These are phyloP conservation scores for Diplodia seriata DNA, from an alignment of 2,329 filamentous ascomycete genomes.

Conservation along the genomic window DNA sequence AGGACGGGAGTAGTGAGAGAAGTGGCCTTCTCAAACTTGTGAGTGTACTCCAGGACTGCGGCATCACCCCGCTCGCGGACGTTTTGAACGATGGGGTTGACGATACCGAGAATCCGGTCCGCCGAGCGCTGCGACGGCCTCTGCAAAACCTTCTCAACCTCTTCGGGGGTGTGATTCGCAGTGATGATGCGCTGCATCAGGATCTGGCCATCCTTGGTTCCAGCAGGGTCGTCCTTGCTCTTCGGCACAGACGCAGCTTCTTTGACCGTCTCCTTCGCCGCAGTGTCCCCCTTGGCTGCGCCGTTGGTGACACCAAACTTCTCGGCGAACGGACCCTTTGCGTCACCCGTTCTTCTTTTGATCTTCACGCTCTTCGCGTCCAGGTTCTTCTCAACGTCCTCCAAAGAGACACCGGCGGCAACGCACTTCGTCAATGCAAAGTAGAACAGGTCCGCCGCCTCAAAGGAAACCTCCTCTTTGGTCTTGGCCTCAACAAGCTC, in stretches of 20 bases:
- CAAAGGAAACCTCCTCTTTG: constrained; percentile 85
- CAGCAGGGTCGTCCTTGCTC: constrained; percentile 58
- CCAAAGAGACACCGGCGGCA: constrained; percentile 80
- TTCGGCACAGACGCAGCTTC: constrained; percentile 63
- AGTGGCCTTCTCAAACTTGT: constrained; percentile 97
- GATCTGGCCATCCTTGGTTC: constrained; percentile 65
- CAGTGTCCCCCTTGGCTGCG: constrained; percentile 34
- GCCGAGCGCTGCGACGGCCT: constrained; percentile 92
- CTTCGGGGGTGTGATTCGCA: constrained; percentile 65
- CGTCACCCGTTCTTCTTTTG: constrained; percentile 89
- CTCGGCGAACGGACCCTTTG: constrained; percentile 89
- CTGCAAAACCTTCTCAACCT: constrained; percentile 77
- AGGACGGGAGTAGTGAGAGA: constrained; percentile 88
- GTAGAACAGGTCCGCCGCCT: constrained; percentile 94
- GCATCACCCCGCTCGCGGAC: constrained; percentile 84
- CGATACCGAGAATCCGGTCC: constrained; percentile 91
- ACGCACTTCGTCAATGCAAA: constrained; percentile 93
- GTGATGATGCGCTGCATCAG: constrained; percentile 82
- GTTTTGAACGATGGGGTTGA: constrained; percentile 88
- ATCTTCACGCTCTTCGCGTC: constrained; percentile 96
- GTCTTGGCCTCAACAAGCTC: constrained; percentile 88
- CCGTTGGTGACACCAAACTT: constrained; percentile 62
- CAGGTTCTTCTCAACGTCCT: constrained; percentile 89
- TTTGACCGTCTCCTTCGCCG: constrained; percentile 52
- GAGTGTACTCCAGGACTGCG: constrained; percentile 88